A percentile compares a stretch with the other conserved stretches of the same genome.
These are phyloP conservation scores for Dryas integrifolia DNA, from an alignment of 331 rosid species.

Conservation along the genomic window DNA sequence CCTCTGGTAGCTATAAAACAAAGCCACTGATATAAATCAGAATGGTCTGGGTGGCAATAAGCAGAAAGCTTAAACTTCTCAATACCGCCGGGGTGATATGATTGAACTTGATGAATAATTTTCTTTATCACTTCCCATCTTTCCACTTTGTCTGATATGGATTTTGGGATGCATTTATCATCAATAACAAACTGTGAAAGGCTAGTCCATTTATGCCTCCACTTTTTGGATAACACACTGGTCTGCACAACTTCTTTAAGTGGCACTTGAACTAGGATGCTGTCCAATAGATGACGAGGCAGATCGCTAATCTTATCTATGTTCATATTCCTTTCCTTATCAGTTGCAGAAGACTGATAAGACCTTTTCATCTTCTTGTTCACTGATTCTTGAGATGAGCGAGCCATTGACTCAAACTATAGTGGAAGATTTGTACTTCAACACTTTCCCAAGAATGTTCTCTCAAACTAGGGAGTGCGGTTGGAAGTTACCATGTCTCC, in stretches of 20 bases:
- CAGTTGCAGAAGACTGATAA: background rate
- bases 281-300: slow-evolving; percentile 27
- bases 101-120: slow-evolving; percentile 20
- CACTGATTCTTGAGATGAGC: background rate
- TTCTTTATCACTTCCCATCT: slow-evolving; percentile 27
- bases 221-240: slow-evolving; percentile 26
- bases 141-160: slow-evolving; percentile 12
- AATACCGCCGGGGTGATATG: slow-evolving; percentile 14
- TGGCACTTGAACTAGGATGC: slow-evolving; percentile 21
- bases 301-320: slow-evolving; percentile 32
- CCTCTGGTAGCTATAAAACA: slow-evolving; percentile 19
- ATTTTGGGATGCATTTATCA: slow-evolving; percentile 21
- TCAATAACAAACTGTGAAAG: slow-evolving; percentile 28
- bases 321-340: background rate
- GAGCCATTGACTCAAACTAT: background rate
- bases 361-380: background rate
- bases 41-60: slow-evolving; percentile 28
- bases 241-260: slow-evolving; percentile 32
- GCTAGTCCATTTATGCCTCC: slow-evolving; percentile 31
- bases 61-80: slow-evolving; percentile 33
- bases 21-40: slow-evolving; percentile 23
- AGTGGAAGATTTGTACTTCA: slow-evolving; percentile 7
- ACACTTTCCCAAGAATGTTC: background rate
- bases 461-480: background rate
- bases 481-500: background rate